These are phyloP conservation scores for Globisporangium camurandrum DNA, from an alignment of 352 stramenopile genomes.

Conservation along the genomic window DNA sequence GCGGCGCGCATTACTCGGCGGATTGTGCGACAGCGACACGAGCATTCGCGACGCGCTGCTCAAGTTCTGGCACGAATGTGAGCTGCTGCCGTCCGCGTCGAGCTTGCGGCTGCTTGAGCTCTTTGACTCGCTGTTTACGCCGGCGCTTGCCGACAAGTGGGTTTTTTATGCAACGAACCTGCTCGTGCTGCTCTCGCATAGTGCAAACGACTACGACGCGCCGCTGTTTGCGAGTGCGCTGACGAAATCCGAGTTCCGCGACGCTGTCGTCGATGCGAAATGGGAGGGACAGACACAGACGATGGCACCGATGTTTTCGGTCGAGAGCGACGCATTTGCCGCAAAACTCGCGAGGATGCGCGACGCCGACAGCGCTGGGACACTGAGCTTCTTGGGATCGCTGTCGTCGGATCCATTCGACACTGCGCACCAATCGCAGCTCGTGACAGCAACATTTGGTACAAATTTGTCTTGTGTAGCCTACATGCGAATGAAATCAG, in stretches of 20 bases:
- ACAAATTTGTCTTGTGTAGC: background rate
- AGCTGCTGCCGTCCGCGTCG: constrained; percentile 23
- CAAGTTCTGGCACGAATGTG: constrained; percentile 40
- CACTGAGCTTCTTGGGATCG: constrained; percentile 8
- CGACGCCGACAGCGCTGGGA: constrained; percentile 2
- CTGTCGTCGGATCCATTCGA: constrained; percentile 11
- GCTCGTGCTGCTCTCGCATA: constrained; percentile 29
- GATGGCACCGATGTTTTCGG: constrained; percentile 72
- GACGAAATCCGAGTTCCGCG: constrained; percentile 31
- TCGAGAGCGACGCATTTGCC: constrained; percentile 52
- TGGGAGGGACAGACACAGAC: constrained; percentile 62
- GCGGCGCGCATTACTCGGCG: constrained; percentile 30
- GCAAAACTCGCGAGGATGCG: constrained; percentile 4
- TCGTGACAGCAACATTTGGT: constrained; percentile 16
- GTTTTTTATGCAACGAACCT: constrained; percentile 60
- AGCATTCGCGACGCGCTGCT: constrained; percentile 28
- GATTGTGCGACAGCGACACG: constrained; percentile 41
- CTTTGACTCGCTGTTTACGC: constrained; percentile 36
- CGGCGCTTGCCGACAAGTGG: constrained; percentile 51
- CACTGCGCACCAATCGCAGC: constrained; percentile 38
- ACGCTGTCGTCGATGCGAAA: constrained; percentile 50
- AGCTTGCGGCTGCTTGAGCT: constrained; percentile 40
- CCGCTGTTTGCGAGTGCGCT: constrained; percentile 49
- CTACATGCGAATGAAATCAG: background rate
- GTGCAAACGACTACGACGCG: constrained; percentile 19